Base-by-base conservation (phyloP, 1,284 basidiomycete genomes). In the Xerocomus cyaneibrunnescens region DNA sequence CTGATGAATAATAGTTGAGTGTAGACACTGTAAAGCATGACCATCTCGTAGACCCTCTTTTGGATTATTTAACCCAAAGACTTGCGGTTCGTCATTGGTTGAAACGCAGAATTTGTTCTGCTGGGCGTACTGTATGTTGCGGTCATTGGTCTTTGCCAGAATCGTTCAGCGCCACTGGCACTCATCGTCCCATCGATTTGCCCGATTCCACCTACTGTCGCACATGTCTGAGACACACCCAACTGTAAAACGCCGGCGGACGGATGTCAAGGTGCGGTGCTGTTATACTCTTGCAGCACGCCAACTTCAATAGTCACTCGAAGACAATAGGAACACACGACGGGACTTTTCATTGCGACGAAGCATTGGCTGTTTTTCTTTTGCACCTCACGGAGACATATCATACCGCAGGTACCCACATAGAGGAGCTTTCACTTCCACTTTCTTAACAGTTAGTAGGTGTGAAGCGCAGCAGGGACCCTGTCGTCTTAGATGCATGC, bases 271-370 rank as follows among this genome's bases (percentile, higher is more conserved):
- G 70, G 76, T 78, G 30, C n/a, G 21, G 14, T 39, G 25, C 28
- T 36, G 27, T 44, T n/a, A 31, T 37, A 28, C 17, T 44, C 34
- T 43, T 21, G 31, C 44, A 21, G 43, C 39, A 31, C 51, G 14
- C 9, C 28, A 28, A 6, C 32, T 41, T 45, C 23, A 54, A 53
- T 10, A 13, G 9, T 45, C 36, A 31, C 35, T 25, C 23, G 28
- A 44, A 89, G 86, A 68, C 80, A 35, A 95, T 96, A 63, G 93
- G 93, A 46, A 98, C 95, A 2, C 95, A 98, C 73, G 93, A 90
- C 56, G 95, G 95, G 21, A 94, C 92, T 0, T 98, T 98, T 71
- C 96, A 99, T 68, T 96, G 94, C 67, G 96, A 99, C 67, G 95
- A 97, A 72, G 93, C 93, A 0, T 79, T 97, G 19, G 94, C 94